Base-by-base conservation (phyloP, 2,329 filamentous ascomycete genomes). In the Ophiostoma montium region DNA sequence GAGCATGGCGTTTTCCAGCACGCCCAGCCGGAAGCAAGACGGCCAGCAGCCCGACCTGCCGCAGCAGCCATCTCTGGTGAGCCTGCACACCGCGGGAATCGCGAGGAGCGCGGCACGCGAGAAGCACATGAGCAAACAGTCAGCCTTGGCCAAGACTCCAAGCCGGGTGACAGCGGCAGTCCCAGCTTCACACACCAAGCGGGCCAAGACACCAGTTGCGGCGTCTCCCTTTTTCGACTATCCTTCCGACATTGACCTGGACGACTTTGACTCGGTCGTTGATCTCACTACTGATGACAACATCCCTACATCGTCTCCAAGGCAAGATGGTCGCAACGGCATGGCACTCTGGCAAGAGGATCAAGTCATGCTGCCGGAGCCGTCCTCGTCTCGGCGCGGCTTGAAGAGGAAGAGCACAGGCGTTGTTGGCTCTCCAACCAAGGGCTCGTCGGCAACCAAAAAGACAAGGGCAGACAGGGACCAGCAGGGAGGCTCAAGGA, bases 401-500 rank as follows among this genome's bases (percentile, higher is more conserved):
- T 74, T 69, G 59, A 78, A 77, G 59, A 62, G 72, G 53, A 77
- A 76, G 57, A 75, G 71, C 52, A 62, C 61, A 21, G 69, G 74
- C 10, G 69, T 72, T 21, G 46, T 30, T 30, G 44, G 43, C 9
- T 51, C 48, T 10, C 47, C 48, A 5, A 23, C 23, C n/a, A 52
- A 49, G 46, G 45, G 13, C 16, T 19, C 19, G 5, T 21, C 35
- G 15, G 16, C 41, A 2, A 8, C 35, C 33, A 46, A 35, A 31
- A 46, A 27, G 32, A n/a, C n/a, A 43, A 27, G 41, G 30, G 18
- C 36, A 11, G 66, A 21, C 57, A 52, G 65, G 61, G 51, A 54
- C 53, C 5, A 32, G 16, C 30, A 35, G n/a, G 16, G 38, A 19
- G 15, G 19, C 3, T 5, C 9, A 16, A 15, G 6, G 36, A 54